phyloP scores from a whole-genome alignment of 2,329 filamentous ascomycete genomes.

The Colletotrichum sp. region DNA sequence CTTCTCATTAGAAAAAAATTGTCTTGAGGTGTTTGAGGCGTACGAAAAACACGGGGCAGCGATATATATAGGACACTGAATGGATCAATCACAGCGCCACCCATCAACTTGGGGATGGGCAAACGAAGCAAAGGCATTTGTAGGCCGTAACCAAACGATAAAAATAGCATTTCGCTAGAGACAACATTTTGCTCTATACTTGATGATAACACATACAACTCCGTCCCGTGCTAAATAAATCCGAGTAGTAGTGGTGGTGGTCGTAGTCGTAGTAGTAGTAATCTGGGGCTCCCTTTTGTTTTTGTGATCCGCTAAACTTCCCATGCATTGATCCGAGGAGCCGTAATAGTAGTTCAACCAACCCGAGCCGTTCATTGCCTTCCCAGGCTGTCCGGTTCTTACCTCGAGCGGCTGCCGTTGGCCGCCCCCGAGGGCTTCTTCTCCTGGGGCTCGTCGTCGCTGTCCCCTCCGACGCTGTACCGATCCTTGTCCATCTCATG shows the following conservation, averaged over 20 bases:
- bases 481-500: constrained; percentile 45
- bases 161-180: not conserved
- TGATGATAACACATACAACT: constrained; percentile 2
- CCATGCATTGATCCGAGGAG: constrained; percentile 9
- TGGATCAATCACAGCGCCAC: not conserved
- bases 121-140: not conserved
- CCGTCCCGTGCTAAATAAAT: constrained; percentile 1
- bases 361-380: not conserved
- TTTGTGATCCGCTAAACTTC: not conserved
- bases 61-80: not conserved
- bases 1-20: not conserved
- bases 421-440: constrained; percentile 11
- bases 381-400: not conserved
- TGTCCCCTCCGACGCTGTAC: constrained; percentile 63
- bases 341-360: not conserved
- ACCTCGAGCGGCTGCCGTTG: constrained; percentile 20
- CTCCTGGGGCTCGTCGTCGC: constrained; percentile 54
- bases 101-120: not conserved
- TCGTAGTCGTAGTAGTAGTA: not conserved
- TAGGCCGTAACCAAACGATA: not conserved
- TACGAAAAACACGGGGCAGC: not conserved
- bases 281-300: not conserved
- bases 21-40: not conserved
- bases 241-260: not conserved
- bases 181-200: not conserved